A percentile compares a stretch with the other conserved stretches of the same genome.
phyloP scores from a whole-genome alignment of 2,329 filamentous ascomycete genomes.

The Corynespora cassiicola region DNA sequence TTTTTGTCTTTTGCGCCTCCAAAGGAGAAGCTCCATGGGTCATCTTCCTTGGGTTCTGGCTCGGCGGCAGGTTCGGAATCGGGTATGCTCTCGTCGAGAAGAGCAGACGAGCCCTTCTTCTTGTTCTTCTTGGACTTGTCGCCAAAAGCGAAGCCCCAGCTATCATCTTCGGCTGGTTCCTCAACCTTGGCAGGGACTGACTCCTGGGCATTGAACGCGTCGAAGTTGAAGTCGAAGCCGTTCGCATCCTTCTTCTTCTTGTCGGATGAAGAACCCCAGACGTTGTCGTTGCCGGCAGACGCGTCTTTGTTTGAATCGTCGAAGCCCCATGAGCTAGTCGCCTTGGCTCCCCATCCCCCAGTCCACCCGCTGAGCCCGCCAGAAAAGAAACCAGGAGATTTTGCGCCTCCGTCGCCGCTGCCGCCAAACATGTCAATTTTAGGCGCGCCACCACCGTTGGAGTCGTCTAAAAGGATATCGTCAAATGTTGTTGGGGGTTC shows the following conservation, averaged over 20 bases:
- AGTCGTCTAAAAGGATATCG: slow-evolving; percentile 55
- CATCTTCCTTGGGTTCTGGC: slow-evolving; percentile 29
- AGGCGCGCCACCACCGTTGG: slow-evolving; percentile 39
- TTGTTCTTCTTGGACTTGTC: slow-evolving; percentile 50
- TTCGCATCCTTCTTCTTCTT: slow-evolving; percentile 46
- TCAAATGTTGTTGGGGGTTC: slow-evolving; percentile 52
- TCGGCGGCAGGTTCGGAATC: slow-evolving; percentile 25
- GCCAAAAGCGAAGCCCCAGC: slow-evolving; percentile 39
- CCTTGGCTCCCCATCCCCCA: slow-evolving; percentile 34
- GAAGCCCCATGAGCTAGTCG: slow-evolving; percentile 31
- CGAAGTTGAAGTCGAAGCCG: slow-evolving; percentile 45
- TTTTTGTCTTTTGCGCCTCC: slow-evolving; percentile 39
- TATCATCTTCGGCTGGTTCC: slow-evolving; percentile 34
- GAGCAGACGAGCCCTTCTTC: slow-evolving; percentile 29
- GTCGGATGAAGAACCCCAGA: slow-evolving; percentile 37
- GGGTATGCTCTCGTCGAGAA: slow-evolving; percentile 36
- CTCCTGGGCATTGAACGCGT: slow-evolving; percentile 29
- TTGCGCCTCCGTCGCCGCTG: slow-evolving; percentile 24
- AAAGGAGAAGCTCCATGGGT: slow-evolving; percentile 33
- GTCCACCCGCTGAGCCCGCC: slow-evolving; percentile 31
- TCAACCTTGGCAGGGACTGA: slow-evolving; percentile 24
- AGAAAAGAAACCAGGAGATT: slow-evolving; percentile 33
- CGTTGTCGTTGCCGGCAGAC: slow-evolving; percentile 30
- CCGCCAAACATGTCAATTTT: slow-evolving; percentile 56
- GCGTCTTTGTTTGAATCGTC: slow-evolving; percentile 41